phyloP scores from a whole-genome alignment of 1,284 basidiomycete genomes.

The Ganoderma resinaceum region DNA sequence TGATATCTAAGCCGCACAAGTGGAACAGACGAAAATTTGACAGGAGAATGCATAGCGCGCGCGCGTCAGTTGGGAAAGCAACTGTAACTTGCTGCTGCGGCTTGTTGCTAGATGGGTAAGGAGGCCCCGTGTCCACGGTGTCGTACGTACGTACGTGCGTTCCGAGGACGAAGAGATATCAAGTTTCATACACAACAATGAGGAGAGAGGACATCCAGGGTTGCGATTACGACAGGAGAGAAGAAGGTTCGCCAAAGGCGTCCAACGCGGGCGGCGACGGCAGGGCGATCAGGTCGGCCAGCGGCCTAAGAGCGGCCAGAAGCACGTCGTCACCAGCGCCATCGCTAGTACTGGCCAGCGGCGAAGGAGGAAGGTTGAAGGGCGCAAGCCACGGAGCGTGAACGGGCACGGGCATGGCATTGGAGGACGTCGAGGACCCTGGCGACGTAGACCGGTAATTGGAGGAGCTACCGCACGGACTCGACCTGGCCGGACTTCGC shows the following conservation, averaged over 20 bases:
- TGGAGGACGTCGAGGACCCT: background rate
- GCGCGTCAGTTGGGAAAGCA: background rate
- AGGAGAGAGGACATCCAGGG: background rate
- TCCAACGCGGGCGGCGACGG: conserved; percentile 19
- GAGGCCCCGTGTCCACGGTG: background rate
- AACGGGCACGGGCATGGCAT: background rate
- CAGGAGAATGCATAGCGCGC: background rate
- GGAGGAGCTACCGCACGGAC: background rate
- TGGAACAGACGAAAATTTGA: background rate
- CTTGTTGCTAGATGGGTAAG: background rate
- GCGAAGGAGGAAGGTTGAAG: background rate
- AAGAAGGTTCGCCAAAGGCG: conserved; percentile 15
- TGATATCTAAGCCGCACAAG: background rate
- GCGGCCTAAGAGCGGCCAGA: conserved; percentile 11
- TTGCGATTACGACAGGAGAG: conserved; percentile 8
- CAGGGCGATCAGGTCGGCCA: conserved; percentile 15
- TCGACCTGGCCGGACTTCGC: background rate
- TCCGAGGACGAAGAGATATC: background rate
- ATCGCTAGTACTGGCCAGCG: background rate
- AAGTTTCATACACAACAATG: background rate
- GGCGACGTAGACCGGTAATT: background rate
- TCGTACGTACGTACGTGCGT: background rate
- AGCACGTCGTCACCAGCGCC: background rate
- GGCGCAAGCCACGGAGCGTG: background rate
- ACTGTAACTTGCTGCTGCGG: background rate